These are phyloP conservation scores for Hemileia vastatrix DNA, from an alignment of 1,284 basidiomycete species.

Conservation along the genomic window DNA sequence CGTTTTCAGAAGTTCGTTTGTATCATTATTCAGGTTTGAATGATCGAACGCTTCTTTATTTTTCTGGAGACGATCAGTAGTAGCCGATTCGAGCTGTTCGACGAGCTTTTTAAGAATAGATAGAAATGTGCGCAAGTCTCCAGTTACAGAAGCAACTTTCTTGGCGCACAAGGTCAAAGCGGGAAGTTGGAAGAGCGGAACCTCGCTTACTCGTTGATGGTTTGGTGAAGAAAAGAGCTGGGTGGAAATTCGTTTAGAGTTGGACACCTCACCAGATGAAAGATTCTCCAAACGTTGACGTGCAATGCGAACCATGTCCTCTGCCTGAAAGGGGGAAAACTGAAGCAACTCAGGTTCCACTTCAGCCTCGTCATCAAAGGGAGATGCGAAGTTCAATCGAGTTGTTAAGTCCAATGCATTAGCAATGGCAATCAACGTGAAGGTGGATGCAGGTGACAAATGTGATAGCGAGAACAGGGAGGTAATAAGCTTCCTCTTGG, in stretches of 20 bases:
- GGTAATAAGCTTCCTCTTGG: conserved; percentile 39
- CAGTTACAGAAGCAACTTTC: conserved; percentile 45
- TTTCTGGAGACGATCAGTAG: too few relatives aligned
- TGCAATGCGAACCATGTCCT: conserved; percentile 44
- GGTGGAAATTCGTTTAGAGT: conserved; percentile 20
- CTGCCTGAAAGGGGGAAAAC: conserved; percentile 45
- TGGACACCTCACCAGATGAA: not conserved
- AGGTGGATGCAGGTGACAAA: conserved; percentile 25
- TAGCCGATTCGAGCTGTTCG: conserved; percentile 42
- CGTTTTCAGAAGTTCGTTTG: conserved; percentile 18
- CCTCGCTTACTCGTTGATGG: conserved; percentile 10
- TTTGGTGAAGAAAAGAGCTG: not conserved
- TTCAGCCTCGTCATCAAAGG: conserved; percentile 31
- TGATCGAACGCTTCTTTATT: too few relatives aligned
- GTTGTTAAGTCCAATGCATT: conserved; percentile 39
- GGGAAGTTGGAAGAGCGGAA: conserved; percentile 41
- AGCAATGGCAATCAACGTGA: conserved; percentile 40
- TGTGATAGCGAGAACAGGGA: conserved; percentile 38
- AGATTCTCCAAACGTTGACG: conserved; percentile 40
- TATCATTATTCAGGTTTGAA: too few relatives aligned
- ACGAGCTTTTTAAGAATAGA: conserved; percentile 44
- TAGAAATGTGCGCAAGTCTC: conserved; percentile 46
- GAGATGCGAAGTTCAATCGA: conserved; percentile 21
- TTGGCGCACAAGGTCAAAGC: conserved; percentile 46
- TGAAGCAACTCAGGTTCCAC: conserved; percentile 43